phyloP scores from a whole-genome alignment of 2,329 filamentous ascomycete species.

The Fulvia fulva region DNA sequence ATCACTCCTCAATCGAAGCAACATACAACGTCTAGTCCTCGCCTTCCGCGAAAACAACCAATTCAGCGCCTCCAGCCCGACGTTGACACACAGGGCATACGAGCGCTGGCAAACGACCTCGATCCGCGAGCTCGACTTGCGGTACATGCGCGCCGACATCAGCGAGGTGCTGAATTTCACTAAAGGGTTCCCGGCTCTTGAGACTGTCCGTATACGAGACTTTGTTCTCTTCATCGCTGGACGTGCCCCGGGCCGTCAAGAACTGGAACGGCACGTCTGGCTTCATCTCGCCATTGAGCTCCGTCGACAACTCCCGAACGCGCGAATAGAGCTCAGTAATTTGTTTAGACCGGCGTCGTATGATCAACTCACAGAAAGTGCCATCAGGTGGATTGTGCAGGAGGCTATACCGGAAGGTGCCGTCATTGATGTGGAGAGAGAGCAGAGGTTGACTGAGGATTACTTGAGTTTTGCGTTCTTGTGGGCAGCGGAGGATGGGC shows the following conservation, averaged over 20 bases:
- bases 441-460: constrained; percentile 22
- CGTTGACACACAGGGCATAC: not conserved
- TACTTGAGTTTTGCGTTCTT: constrained; percentile 20
- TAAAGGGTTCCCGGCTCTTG: not conserved
- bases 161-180: not conserved
- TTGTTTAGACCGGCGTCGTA: not conserved
- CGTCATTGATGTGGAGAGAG: constrained; percentile 14
- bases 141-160: not conserved
- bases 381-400: constrained; percentile 12
- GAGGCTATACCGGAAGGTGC: constrained; percentile 15
- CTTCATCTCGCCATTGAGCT: constrained; percentile 14
- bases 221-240: not conserved
- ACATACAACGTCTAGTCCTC: constrained; percentile 3
- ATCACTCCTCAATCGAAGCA: not conserved
- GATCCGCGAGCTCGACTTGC: constrained; percentile 1
- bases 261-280: constrained; percentile 9
- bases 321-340: constrained; percentile 4
- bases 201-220: not conserved
- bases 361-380: constrained; percentile 6
- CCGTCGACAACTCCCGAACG: constrained; percentile 7
- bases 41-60: constrained; percentile 6
- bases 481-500: constrained; percentile 21
- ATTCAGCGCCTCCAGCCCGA: not conserved
- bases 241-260: not conserved
- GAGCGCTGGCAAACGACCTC: not conserved